Evolutionary conservation across 345 rosid species (phyloP), one percentile per base, ranked within the genome.

Genomic region (Citrus reticulata): DNA sequence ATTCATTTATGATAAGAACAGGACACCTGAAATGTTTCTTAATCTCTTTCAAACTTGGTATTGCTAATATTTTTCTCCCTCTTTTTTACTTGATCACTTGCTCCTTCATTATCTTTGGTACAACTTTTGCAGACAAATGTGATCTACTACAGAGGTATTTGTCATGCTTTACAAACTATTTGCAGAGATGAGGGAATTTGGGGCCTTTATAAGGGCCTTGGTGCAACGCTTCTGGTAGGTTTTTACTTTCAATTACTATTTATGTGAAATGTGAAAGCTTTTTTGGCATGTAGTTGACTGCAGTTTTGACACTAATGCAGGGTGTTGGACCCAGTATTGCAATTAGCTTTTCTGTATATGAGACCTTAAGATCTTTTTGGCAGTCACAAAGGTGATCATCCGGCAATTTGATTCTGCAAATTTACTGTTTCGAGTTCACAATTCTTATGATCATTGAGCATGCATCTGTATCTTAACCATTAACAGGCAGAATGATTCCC

Each of bases 321-420:
- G 95, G 97, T 81, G 98, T 94, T 77, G 97, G 99, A 57, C 99
- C 98, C 63, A 94, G 89, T 81, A 89, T 94, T 58, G 99, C 97
- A 57, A 91, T 96, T 74, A 91, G 95, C 83, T 96, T 96, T 83
- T 92, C 97, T 14, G 94, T 84, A 25, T 96, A 96, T 29, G 98
- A 96, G 82, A 86, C 89, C 79, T 85, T 96, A 86, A 93, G 97
- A 82, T 89, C 97, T 35, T 87, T 72, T 70, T 96, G 99, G 98
- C 85, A 80, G 73, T 85, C 91, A 74, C 84, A 80, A 62, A 96
- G 99, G 99, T 96, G 85, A 82, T 61, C 20, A 39, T 34, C 82
- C 14, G 42, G 20, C 30, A 55, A 42, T 55, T 22, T 60, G 69
- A 68, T 83, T 77, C 39, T 17, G 27, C 70, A 46, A 54, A 30